Evolutionary conservation across 371 early-diverging fungal species (phyloP).

Genomic region (Saksenaea oblongispora): DNA sequence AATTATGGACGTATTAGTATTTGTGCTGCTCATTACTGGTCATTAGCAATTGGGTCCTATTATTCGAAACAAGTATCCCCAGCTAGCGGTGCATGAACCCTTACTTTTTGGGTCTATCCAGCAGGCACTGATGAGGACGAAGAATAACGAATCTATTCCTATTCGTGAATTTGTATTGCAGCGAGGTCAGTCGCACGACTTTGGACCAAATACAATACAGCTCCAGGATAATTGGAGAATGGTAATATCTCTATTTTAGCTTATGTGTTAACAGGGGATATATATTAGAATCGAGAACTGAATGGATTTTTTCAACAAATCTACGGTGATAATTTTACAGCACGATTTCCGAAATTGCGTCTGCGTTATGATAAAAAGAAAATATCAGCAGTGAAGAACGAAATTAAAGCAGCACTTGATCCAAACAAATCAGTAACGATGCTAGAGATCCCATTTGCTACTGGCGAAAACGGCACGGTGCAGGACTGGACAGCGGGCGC

Average conservation of each 20-base stretch:
- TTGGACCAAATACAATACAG: slow-evolving; percentile 59
- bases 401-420: slow-evolving; percentile 38
- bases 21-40: not conserved
- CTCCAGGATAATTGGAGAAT: slow-evolving; percentile 64
- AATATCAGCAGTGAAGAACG: slow-evolving; percentile 8
- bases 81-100: slow-evolving; percentile 33
- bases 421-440: slow-evolving; percentile 42
- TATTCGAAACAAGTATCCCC: slow-evolving; percentile 47
- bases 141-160: slow-evolving; percentile 37
- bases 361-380: slow-evolving; percentile 21
- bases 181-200: slow-evolving; percentile 37
- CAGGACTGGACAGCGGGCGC: not conserved
- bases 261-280: not conserved
- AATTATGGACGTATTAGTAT: not conserved
- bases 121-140: slow-evolving; percentile 56
- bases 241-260: slow-evolving; percentile 30
- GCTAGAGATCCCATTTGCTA: not conserved
- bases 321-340: slow-evolving; percentile 49
- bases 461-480: slow-evolving; percentile 26
- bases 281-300: slow-evolving; percentile 48
- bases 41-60: slow-evolving; percentile 59
- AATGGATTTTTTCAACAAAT: slow-evolving; percentile 54
- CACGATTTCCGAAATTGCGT: slow-evolving; percentile 26
- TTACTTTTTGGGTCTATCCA: slow-evolving; percentile 57
- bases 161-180: slow-evolving; percentile 34